Percentiles rank a stretch among this genome's conserved stretches.
phyloP scores from a whole-genome alignment of 805 yeast species.

The Novakomyces olei region DNA sequence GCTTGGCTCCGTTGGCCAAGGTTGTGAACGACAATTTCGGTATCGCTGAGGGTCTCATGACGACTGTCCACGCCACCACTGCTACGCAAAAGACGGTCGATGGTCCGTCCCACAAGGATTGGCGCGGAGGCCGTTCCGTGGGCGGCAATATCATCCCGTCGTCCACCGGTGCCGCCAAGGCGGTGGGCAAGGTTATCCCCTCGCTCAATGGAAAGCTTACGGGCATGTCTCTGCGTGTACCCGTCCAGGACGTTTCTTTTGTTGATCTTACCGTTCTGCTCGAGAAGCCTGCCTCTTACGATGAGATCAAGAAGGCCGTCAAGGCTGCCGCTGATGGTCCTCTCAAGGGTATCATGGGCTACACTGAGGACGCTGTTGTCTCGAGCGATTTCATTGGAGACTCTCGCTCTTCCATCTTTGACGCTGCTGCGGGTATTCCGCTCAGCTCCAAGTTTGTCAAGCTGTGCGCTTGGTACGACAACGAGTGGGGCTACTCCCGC shows the following conservation, averaged over 20 bases:
- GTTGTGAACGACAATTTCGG: conserved; percentile 69
- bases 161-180: conserved; percentile 94
- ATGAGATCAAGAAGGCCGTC: conserved; percentile 55
- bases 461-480: conserved; percentile 86
- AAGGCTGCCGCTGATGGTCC: conserved; percentile 57
- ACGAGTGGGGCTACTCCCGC: conserved; percentile 89
- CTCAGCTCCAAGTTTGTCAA: conserved; percentile 75
- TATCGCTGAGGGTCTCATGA: conserved; percentile 81
- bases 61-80: conserved; percentile 88
- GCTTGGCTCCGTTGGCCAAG: conserved; percentile 88
- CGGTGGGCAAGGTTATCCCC: conserved; percentile 88
- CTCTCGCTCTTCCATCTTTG: conserved; percentile 69
- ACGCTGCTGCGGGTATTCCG: conserved; percentile 75
- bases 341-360: conserved; percentile 65
- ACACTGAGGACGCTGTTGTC: conserved; percentile 84
- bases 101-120: conserved; percentile 93
- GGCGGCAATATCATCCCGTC: conserved; percentile 89
- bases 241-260: conserved; percentile 81
- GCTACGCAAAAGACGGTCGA: conserved; percentile 93
- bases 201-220: conserved; percentile 79
- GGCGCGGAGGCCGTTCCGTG: conserved; percentile 98
- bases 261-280: conserved; percentile 79
- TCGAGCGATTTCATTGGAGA: conserved; percentile 76
- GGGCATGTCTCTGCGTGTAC: conserved; percentile 85
- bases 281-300: conserved; percentile 55